phyloP scores from a whole-genome alignment of 495 filamentous ascomycete species.

The Penicillium lagena region DNA sequence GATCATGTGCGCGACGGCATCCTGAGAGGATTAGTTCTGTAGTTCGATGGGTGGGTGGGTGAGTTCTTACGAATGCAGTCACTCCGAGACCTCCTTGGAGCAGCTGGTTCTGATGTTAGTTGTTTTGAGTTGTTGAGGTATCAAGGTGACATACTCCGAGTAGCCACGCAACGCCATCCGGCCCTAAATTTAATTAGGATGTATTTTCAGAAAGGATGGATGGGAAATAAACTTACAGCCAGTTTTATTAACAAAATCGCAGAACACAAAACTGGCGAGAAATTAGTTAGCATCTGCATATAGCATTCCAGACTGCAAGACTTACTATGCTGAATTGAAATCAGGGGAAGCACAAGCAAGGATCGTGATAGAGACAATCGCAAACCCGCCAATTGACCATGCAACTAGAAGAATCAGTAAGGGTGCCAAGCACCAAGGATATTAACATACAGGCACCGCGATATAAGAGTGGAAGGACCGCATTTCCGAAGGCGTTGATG shows the following conservation, averaged over 20 bases:
- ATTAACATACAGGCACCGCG: constrained; percentile 27
- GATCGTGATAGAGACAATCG: constrained; percentile 58
- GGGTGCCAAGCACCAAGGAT: too few species aligned
- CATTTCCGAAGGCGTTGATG: constrained; percentile 62
- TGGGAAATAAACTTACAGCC: constrained; percentile 28
- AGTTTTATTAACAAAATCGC: constrained; percentile 49
- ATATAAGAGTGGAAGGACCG: constrained; percentile 58
- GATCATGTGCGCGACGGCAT: constrained; percentile 43
- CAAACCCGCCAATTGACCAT: constrained; percentile 61
- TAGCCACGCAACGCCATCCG: constrained; percentile 55
- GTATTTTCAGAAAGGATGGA: neutral
- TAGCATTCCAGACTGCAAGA: constrained; percentile 25
- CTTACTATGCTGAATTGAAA: constrained; percentile 52
- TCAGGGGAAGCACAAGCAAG: constrained; percentile 53
- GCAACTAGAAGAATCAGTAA: constrained; percentile 26
- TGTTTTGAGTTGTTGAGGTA: neutral
- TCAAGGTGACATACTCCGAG: constrained; percentile 32
- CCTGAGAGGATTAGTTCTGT: constrained; percentile 17
- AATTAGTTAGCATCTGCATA: constrained; percentile 31
- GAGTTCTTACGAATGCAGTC: constrained; percentile 44
- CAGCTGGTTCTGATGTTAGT: constrained; percentile 17
- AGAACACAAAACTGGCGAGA: constrained; percentile 45
- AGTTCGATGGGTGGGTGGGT: neutral
- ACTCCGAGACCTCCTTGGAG: constrained; percentile 52
- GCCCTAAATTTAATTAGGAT: constrained; percentile 29